Evolutionary conservation across 805 yeast species (phyloP).

Genomic region (Saccharomycopsis sp.): DNA sequence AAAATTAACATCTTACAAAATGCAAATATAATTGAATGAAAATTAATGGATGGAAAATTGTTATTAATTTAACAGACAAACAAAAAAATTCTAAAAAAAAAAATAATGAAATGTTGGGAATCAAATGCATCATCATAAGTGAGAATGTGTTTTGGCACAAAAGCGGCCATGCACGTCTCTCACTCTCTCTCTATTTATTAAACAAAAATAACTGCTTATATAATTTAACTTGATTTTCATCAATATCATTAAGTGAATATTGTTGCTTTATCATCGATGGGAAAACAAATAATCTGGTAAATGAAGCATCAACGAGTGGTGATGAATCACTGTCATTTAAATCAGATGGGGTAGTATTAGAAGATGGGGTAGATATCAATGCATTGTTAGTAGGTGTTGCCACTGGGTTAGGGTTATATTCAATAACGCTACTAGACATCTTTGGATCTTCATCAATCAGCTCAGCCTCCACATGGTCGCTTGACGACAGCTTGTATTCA

Average conservation of each 20-base stretch:
- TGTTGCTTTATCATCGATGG: conserved; percentile 15
- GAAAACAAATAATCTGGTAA: conserved; percentile 8
- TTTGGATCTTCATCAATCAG: not conserved
- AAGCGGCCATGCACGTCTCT: not conserved
- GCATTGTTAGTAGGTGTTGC: not conserved
- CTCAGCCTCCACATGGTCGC: not conserved
- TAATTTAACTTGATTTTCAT: conserved; percentile 9
- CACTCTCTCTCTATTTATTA: not conserved
- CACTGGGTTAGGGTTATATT: not conserved
- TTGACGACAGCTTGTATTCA: conserved; percentile 1
- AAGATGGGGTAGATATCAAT: too few relatives aligned
- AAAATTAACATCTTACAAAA: too few relatives aligned
- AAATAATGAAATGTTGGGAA: too few relatives aligned
- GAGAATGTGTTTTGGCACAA: too few relatives aligned
- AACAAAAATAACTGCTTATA: conserved; percentile 12
- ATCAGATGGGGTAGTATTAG: too few relatives aligned
- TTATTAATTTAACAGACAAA: too few relatives aligned
- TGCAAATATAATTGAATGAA: too few relatives aligned
- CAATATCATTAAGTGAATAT: conserved; percentile 8
- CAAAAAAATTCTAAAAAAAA: too few relatives aligned
- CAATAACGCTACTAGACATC: too few relatives aligned
- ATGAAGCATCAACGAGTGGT: not conserved
- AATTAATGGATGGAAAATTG: too few relatives aligned
- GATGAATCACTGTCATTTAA: too few relatives aligned
- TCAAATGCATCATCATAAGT: too few relatives aligned